phyloP scores from a whole-genome alignment of 2,329 filamentous ascomycete species.

The Chalaropsis thielavioides region DNA sequence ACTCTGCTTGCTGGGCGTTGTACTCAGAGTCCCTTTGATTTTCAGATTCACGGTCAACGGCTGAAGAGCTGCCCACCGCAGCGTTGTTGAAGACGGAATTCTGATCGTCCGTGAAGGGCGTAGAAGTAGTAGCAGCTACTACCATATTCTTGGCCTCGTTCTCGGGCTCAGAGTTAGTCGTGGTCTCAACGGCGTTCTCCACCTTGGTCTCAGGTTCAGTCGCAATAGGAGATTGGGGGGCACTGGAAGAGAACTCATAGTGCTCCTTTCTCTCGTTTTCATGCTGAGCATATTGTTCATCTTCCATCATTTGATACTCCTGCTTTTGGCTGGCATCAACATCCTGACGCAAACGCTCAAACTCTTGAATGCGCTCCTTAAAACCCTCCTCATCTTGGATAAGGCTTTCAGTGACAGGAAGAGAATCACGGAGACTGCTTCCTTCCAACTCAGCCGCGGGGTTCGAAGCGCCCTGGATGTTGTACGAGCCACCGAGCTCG shows the following conservation, averaged over 20 bases:
- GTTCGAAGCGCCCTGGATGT: not conserved
- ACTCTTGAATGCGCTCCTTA: conserved; percentile 64
- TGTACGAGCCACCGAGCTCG: conserved; percentile 12
- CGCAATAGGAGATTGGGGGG: not conserved
- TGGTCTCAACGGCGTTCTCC: not conserved
- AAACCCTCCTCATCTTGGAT: conserved; percentile 43
- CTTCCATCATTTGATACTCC: conserved; percentile 16
- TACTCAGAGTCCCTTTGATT: not conserved
- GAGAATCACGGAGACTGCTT: conserved; percentile 17
- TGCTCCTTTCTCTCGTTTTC: not conserved
- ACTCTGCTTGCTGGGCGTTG: not conserved
- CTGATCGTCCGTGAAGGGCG: not conserved
- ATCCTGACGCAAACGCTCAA: conserved; percentile 62
- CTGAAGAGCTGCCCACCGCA: not conserved
- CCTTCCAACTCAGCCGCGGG: not conserved
- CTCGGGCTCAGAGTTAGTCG: not conserved
- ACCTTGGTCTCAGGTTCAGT: not conserved
- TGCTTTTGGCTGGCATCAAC: conserved; percentile 39
- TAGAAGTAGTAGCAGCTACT: not conserved
- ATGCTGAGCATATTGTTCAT: conserved; percentile 24
- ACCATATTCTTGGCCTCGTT: not conserved
- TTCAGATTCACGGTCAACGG: not conserved
- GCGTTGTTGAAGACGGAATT: not conserved
- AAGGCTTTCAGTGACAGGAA: conserved; percentile 38
- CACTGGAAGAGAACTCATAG: not conserved